Base-by-base conservation (phyloP, 169 alveolate species). In the Eimeria sp. region DNA sequence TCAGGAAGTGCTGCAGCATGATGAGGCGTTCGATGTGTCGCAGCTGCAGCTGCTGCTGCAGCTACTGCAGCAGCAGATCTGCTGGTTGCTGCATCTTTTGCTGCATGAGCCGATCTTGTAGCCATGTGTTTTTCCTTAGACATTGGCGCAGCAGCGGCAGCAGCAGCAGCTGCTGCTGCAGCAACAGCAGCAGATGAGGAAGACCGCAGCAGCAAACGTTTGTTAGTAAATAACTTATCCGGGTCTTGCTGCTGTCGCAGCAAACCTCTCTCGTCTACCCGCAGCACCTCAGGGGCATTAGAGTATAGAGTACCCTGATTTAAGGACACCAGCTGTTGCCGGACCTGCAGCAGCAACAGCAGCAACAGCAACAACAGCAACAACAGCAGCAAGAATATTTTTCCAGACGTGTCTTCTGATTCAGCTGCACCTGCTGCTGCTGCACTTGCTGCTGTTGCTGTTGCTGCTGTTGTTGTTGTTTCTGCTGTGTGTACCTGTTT, bases 131-230 rank as follows among this genome's bases (percentile, higher is more conserved):
- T n/a, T 16, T 70, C 80, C 40, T 40, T 70, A 2, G 45, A 1
- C 22, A 58, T n/a, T 10, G 80, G 80, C 20, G 80, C 87, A 75
- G 87, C 87, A 75, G 25, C 87, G 6, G 87, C 82, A 72, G 82
- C 82, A 2, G 82, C 5, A 2, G 45, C 82, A 1, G 82, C 82
- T 20, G 82, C 34, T 72, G 82, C 40, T 1, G 40, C 40, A 34
- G 40, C 40, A 34, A 2, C 40, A 34, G 2, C 40, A 34, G 40
- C 40, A 18, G 18, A 16, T 1, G 34, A 18, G 80, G 80, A 18
- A 16, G 80, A 27, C 18, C 80, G 27, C 40, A 70, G 80, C 80
- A 34, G 58, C 20, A 2, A 57, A 25, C 57, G 49, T 57, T 82
- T 82, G 5, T 70, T 49, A 70, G 27, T 22, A 16, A 22, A 11